Conservation (phyloP, 768 basidiomycete genomes). For the Psilocybe azurescens region DNA sequence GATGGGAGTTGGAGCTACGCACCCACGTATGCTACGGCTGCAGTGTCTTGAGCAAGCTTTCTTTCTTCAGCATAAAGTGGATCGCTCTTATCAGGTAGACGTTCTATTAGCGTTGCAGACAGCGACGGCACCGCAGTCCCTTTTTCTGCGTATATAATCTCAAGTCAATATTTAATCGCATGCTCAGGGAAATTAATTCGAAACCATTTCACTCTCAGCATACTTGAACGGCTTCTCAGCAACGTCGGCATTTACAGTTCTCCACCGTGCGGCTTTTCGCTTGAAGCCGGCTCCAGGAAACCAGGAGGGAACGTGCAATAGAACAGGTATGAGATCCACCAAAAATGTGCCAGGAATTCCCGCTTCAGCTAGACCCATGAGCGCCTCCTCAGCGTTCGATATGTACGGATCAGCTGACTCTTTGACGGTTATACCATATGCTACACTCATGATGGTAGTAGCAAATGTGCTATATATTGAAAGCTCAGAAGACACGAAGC, state of each 20-base stretch:
- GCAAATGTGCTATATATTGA: conserved; percentile 42
- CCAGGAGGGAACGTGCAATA: conserved; percentile 45
- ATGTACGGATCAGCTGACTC: conserved; percentile 41
- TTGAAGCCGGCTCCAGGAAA: conserved; percentile 44
- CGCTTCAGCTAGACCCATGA: conserved; percentile 29
- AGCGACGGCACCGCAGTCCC: conserved; percentile 12
- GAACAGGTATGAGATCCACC: conserved; percentile 25
- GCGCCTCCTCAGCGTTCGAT: conserved; percentile 31
- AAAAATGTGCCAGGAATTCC: conserved; percentile 31
- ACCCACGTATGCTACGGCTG: background rate
- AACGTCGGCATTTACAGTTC: conserved; percentile 16
- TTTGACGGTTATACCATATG: conserved; percentile 36
- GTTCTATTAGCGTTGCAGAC: conserved; percentile 9
- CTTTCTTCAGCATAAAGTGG: conserved; percentile 14
- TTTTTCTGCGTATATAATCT: background rate
- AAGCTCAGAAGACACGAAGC: too few relatives aligned
- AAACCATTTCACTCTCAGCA: conserved; percentile 23
- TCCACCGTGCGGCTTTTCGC: conserved; percentile 26
- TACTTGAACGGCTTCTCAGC: conserved; percentile 24
- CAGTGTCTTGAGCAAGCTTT: background rate
- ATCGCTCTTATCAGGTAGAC: conserved; percentile 15
- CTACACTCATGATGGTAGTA: conserved; percentile 46
- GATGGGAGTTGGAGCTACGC: background rate
- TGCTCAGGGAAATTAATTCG: background rate
- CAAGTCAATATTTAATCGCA: background rate